phyloP scores from a whole-genome alignment of 2,329 filamentous ascomycete genomes.

The Ceratocystis eucalypticola region DNA sequence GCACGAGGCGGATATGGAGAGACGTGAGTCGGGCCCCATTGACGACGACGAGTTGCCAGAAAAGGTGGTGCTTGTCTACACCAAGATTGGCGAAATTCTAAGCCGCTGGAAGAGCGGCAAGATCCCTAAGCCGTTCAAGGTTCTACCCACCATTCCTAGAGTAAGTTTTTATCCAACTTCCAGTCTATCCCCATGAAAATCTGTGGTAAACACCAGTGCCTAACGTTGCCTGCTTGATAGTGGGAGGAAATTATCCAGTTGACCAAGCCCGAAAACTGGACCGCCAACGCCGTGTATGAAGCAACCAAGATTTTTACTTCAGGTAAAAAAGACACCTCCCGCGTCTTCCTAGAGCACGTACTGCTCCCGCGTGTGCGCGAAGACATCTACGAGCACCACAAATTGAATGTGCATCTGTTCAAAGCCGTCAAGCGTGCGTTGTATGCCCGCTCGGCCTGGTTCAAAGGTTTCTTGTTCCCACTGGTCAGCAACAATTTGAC shows the following conservation, averaged over 20 bases:
- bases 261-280: slow-evolving; percentile 63
- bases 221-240: slow-evolving; percentile 26
- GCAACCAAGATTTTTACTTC: slow-evolving; percentile 89
- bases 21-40: slow-evolving; percentile 35
- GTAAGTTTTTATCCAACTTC: slow-evolving; percentile 9
- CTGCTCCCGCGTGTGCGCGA: slow-evolving; percentile 83
- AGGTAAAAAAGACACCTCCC: slow-evolving; percentile 62
- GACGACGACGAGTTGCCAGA: slow-evolving; percentile 77
- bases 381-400: slow-evolving; percentile 86
- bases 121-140: slow-evolving; percentile 94
- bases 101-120: slow-evolving; percentile 27
- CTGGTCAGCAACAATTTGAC: slow-evolving; percentile 78
- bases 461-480: slow-evolving; percentile 91
- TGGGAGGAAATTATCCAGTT: slow-evolving; percentile 82
- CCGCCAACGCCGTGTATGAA: slow-evolving; percentile 68
- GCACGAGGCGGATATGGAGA: slow-evolving; percentile 58
- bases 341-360: slow-evolving; percentile 75
- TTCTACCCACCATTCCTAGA: slow-evolving; percentile 70
- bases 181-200: too few relatives aligned
- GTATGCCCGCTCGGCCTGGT: slow-evolving; percentile 91
- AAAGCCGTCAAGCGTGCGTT: slow-evolving; percentile 82
- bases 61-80: slow-evolving; percentile 89
- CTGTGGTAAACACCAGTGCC: neutral
- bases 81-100: slow-evolving; percentile 39
- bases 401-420: slow-evolving; percentile 91